These are phyloP conservation scores for Eucalyptus guilfoylei DNA, from an alignment of 345 rosid genomes.

Conservation along the genomic window DNA sequence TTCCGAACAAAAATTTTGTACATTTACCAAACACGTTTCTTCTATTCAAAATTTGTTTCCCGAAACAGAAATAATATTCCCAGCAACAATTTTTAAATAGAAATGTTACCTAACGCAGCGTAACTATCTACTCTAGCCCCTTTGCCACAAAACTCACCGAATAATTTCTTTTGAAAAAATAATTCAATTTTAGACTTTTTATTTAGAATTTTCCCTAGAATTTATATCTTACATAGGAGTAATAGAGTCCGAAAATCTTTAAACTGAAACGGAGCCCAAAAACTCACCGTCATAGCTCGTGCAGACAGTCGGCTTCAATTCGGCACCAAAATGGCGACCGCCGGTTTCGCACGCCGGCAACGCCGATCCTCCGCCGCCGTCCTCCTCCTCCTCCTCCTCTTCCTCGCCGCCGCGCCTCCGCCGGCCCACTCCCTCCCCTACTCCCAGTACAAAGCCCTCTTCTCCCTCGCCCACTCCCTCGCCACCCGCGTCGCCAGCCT, in stretches of 20 bases:
- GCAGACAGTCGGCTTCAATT: not conserved
- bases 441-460: slow-evolving; percentile 24
- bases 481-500: slow-evolving; percentile 61
- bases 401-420: slow-evolving; percentile 6
- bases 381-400: slow-evolving; percentile 3
- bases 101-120: too few species aligned
- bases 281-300: not conserved
- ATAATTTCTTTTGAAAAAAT: too few species aligned
- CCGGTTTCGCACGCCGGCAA: not conserved
- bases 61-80: too few species aligned
- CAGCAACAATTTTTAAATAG: too few species aligned
- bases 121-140: too few species aligned
- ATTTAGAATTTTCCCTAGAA: too few species aligned
- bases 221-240: not conserved
- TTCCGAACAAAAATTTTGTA: too few species aligned
- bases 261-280: not conserved
- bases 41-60: too few species aligned
- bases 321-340: slow-evolving; percentile 9
- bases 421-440: slow-evolving; percentile 15
- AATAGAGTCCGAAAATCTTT: not conserved
- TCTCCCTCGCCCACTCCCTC: slow-evolving; percentile 66
- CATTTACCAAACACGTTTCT: too few species aligned
- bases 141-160: too few species aligned
- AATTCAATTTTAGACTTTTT: too few species aligned
- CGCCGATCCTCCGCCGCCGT: not conserved